These are phyloP conservation scores for Eutrema japonicum DNA, from an alignment of 345 rosid species.

Conservation along the genomic window DNA sequence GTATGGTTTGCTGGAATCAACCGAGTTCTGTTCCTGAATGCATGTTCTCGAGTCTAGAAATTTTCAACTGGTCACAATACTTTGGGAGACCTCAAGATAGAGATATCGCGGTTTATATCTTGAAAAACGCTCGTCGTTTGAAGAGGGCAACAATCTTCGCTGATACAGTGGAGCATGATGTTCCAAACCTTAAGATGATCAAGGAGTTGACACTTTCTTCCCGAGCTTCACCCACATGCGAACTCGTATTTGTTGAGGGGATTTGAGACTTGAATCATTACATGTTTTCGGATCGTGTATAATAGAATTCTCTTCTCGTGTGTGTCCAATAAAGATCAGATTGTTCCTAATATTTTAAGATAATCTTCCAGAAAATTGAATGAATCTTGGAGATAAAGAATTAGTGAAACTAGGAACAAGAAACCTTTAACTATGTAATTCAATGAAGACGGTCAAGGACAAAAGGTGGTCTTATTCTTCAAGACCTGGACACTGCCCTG, in stretches of 20 bases:
- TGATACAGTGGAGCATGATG: background rate
- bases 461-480: too few species aligned
- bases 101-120: conserved; percentile 10
- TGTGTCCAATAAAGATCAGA: conserved; percentile 1
- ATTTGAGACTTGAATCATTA: background rate
- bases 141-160: background rate
- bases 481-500: too few species aligned
- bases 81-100: conserved; percentile 18
- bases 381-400: too few species aligned
- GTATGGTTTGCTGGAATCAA: conserved; percentile 8
- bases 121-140: background rate
- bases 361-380: background rate
- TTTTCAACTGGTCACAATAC: background rate
- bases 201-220: background rate
- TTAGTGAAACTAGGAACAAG: too few species aligned
- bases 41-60: background rate
- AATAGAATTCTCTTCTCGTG: background rate
- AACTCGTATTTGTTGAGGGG: background rate
- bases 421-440: too few species aligned
- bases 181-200: background rate
- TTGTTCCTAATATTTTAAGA: background rate
- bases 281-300: background rate
- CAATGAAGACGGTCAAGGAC: too few species aligned
- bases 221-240: conserved; percentile 18
- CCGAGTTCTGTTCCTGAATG: conserved; percentile 17